These are phyloP conservation scores for Leccinum rimulosum DNA, from an alignment of 768 basidiomycete genomes.

Conservation along the genomic window DNA sequence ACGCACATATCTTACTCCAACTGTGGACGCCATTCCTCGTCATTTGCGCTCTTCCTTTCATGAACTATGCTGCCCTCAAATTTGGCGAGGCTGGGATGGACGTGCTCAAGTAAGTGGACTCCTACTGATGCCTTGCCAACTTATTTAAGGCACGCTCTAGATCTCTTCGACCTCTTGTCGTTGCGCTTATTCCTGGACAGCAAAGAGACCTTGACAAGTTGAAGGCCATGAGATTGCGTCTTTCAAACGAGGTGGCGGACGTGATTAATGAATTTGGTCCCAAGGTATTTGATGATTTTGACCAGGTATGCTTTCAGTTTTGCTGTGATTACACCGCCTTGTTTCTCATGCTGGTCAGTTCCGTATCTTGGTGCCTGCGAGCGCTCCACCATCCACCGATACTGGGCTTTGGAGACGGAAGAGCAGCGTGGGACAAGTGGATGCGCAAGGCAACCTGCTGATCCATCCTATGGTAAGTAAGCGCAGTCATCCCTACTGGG, in stretches of 20 bases:
- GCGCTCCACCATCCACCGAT: conserved; percentile 75
- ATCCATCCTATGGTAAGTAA: conserved; percentile 80
- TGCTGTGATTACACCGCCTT: neutral
- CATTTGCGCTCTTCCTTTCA: conserved; percentile 71
- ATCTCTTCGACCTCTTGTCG: conserved; percentile 84
- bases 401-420: conserved; percentile 79
- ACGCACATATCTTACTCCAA: conserved; percentile 58
- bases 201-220: conserved; percentile 75
- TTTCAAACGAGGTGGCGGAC: conserved; percentile 82
- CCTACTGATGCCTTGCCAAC: neutral
- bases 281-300: conserved; percentile 81
- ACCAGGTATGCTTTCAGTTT: conserved; percentile 50
- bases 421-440: conserved; percentile 78
- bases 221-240: conserved; percentile 65
- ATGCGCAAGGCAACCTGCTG: conserved; percentile 79
- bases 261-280: conserved; percentile 89
- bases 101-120: conserved; percentile 81
- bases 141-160: conserved; percentile 39
- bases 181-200: conserved; percentile 87
- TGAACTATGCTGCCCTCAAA: conserved; percentile 91
- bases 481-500: conserved; percentile 5
- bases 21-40: conserved; percentile 79
- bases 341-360: conserved; percentile 42
- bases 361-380: conserved; percentile 78
- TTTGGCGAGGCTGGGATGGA: conserved; percentile 99